Evolutionary conservation across 2,329 filamentous ascomycete genomes (phyloP).

Genomic region (Karstenula rhodostoma): DNA sequence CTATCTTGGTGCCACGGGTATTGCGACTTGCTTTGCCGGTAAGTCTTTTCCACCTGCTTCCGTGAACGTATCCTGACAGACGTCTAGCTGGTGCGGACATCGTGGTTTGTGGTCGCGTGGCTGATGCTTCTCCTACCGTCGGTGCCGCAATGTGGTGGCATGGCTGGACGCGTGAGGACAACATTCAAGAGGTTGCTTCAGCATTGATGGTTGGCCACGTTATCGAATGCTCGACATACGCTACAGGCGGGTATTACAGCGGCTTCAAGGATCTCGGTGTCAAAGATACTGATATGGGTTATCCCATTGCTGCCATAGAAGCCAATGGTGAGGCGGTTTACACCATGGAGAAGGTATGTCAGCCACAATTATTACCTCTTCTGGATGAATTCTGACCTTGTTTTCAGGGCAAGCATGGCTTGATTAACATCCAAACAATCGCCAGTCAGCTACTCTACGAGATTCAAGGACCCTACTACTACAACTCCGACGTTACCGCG

Average conservation of each 20-base stretch:
- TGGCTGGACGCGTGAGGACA: constrained; percentile 56
- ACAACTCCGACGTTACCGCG: constrained; percentile 53
- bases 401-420: constrained; percentile 39
- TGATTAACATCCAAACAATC: constrained; percentile 44
- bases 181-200: constrained; percentile 57
- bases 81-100: constrained; percentile 30
- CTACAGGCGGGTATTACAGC: constrained; percentile 43
- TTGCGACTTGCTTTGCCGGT: constrained; percentile 31
- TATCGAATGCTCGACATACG: constrained; percentile 31
- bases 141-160: constrained; percentile 64
- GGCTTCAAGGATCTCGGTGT: constrained; percentile 42
- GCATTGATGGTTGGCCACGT: constrained; percentile 57
- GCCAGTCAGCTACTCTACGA: constrained; percentile 53
- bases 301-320: constrained; percentile 58
- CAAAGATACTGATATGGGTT: constrained; percentile 39
- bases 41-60: background rate
- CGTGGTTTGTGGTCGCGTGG: constrained; percentile 33
- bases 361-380: background rate
- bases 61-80: background rate
- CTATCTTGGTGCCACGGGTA: constrained; percentile 35
- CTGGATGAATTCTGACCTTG: background rate
- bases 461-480: constrained; percentile 52
- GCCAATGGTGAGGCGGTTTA: constrained; percentile 52
- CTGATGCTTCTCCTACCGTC: constrained; percentile 52
- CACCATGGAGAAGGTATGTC: constrained; percentile 29